Evolutionary conservation across 2,329 filamentous ascomycete genomes (phyloP).

Genomic region (Diplodia seriata): DNA sequence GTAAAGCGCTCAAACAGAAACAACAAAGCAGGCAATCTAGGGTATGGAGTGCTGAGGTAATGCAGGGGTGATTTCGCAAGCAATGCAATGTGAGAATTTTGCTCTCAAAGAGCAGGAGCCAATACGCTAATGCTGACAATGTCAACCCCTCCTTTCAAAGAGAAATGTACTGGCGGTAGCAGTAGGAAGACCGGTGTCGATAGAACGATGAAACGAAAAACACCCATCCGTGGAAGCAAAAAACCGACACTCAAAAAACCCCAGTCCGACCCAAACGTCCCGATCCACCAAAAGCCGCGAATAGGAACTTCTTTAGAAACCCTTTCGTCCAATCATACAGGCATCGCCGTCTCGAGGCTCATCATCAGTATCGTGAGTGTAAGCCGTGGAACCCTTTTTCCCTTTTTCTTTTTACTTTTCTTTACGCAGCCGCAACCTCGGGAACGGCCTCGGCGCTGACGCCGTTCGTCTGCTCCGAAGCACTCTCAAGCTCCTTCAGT

Average conservation of each 20-base stretch:
- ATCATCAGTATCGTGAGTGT: conserved; percentile 11
- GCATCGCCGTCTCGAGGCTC: conserved; percentile 15
- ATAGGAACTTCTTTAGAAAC: conserved; percentile 26
- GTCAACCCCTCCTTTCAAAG: background rate
- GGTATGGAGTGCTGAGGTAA: background rate
- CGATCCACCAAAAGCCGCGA: conserved; percentile 16
- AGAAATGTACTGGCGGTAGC: background rate
- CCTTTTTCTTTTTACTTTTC: background rate
- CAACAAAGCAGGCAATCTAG: conserved; percentile 5
- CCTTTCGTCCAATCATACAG: conserved; percentile 30
- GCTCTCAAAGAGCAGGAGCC: conserved; percentile 7
- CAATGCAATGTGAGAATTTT: conserved; percentile 9
- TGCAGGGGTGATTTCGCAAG: conserved; percentile 2
- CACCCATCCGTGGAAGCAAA: conserved; percentile 4
- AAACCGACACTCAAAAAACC: conserved; percentile 15
- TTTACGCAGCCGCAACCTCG: conserved; percentile 17
- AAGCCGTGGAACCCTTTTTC: background rate
- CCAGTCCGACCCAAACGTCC: conserved; percentile 20
- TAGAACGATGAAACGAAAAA: conserved; percentile 1
- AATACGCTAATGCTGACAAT: background rate
- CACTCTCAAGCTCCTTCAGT: conserved; percentile 21
- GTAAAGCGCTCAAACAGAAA: background rate
- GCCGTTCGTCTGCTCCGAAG: conserved; percentile 25
- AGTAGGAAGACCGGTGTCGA: conserved; percentile 12
- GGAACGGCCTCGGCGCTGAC: conserved; percentile 1